phyloP scores from a whole-genome alignment of 768 basidiomycete genomes.

The Boletus vinaceobasis region DNA sequence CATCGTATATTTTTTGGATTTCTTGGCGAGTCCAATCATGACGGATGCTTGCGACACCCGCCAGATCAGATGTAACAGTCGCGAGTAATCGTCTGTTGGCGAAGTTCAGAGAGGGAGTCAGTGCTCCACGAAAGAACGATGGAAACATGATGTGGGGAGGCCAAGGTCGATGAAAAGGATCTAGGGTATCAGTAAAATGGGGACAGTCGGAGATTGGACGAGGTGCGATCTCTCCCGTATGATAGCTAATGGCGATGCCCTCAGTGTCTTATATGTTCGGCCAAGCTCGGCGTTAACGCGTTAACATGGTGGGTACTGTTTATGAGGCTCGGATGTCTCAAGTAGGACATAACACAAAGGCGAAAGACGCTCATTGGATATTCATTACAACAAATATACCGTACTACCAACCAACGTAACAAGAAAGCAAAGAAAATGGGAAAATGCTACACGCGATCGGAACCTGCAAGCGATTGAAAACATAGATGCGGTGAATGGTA shows the following conservation, averaged over 20 bases:
- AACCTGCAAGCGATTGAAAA: conserved; percentile 23
- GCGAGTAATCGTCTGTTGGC: conserved; percentile 51
- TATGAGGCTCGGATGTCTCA: background rate
- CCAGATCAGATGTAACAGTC: conserved; percentile 40
- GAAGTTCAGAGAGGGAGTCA: conserved; percentile 7
- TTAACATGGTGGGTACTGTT: background rate
- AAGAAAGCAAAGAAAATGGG: conserved; percentile 25
- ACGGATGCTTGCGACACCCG: conserved; percentile 32
- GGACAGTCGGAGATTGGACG: conserved; percentile 5
- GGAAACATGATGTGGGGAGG: conserved; percentile 10
- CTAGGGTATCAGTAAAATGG: background rate
- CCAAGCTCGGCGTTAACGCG: background rate
- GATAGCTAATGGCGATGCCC: background rate
- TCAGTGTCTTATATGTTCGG: background rate
- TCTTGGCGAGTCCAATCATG: conserved; percentile 76
- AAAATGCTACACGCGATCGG: conserved; percentile 31
- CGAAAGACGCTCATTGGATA: background rate
- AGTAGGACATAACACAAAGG: background rate
- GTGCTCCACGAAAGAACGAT: conserved; percentile 3
- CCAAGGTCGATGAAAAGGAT: background rate
- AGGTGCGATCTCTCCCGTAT: background rate
- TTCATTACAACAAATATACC: conserved; percentile 33
- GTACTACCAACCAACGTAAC: conserved; percentile 15
- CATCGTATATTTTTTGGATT: conserved; percentile 82
- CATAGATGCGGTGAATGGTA: conserved; percentile 28